Evolutionary conservation across 2,329 filamentous ascomycete species (phyloP).

Genomic region (Epichloe scottii): DNA sequence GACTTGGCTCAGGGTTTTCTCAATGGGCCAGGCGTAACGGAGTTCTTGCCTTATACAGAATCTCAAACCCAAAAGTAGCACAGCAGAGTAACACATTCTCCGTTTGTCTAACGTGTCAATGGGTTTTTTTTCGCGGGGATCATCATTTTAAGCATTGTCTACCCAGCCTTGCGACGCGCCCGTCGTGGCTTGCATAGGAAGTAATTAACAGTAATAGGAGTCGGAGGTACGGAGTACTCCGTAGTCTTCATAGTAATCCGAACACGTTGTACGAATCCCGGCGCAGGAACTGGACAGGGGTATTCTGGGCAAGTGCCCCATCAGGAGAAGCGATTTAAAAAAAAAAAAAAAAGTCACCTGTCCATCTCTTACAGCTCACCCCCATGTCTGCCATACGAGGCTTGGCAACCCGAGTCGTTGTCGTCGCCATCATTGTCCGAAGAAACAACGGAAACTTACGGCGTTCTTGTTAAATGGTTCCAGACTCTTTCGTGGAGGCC

Average conservation of each 20-base stretch:
- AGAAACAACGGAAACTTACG: not conserved
- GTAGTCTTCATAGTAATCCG: not conserved
- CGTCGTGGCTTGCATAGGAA: not conserved
- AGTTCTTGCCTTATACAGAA: not conserved
- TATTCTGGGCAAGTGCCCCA: not conserved
- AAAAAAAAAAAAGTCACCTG: slow-evolving; percentile 1
- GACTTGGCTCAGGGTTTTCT: no score
- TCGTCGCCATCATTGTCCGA: not conserved
- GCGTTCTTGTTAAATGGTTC: no score
- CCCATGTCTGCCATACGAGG: not conserved
- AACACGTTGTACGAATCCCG: not conserved
- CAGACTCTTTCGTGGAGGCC: no score
- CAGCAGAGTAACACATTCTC: not conserved
- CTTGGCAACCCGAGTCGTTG: not conserved
- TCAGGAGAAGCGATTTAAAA: not conserved
- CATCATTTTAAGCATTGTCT: not conserved
- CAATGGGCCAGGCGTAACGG: no score
- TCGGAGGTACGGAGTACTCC: not conserved
- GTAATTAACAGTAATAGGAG: not conserved
- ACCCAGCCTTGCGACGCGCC: not conserved
- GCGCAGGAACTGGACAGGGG: slow-evolving; percentile 1
- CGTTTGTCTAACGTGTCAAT: not conserved
- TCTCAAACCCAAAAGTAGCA: not conserved
- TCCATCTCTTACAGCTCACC: not conserved
- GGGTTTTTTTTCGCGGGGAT: not conserved